Conservation (phyloP, 305 asterid species). For the Solanum aculeatissimum region DNA sequence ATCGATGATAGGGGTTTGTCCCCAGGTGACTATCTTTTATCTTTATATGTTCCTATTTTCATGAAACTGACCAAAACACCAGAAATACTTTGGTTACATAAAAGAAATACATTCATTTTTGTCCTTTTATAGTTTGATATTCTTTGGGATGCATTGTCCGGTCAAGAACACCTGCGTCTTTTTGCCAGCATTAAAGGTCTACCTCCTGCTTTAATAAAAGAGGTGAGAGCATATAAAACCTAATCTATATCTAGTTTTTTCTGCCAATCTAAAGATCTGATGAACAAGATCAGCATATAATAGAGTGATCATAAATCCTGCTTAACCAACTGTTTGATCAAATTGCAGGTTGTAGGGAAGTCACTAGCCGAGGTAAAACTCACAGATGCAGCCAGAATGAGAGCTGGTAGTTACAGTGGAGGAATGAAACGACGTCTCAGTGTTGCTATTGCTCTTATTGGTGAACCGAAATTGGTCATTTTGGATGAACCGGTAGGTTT, state of each 20-base stretch:
- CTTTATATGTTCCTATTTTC: neutral
- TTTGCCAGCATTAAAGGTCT: constrained; percentile 91
- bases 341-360: constrained; percentile 45
- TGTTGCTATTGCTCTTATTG: constrained; percentile 90
- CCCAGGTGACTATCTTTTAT: constrained; percentile 48
- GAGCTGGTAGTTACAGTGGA: constrained; percentile 86
- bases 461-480: constrained; percentile 85
- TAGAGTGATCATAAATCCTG: neutral
- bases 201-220: constrained; percentile 33
- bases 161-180: constrained; percentile 75
- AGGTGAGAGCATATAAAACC: constrained; percentile 24
- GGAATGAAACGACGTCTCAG: constrained; percentile 97
- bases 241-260: neutral
- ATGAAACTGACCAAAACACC: neutral
- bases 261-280: neutral
- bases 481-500: constrained; percentile 84
- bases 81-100: neutral
- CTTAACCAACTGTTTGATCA: neutral
- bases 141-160: constrained; percentile 91
- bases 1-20: constrained; percentile 87
- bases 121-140: constrained; percentile 56
- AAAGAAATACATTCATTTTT: neutral
- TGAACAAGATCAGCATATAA: neutral
- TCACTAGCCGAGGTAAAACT: constrained; percentile 75
- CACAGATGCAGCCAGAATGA: constrained; percentile 51